Percentiles rank a stretch among this genome's conserved stretches.
These are phyloP conservation scores for Calophaca sinica DNA, from an alignment of 306 rosid species.

Conservation along the genomic window DNA sequence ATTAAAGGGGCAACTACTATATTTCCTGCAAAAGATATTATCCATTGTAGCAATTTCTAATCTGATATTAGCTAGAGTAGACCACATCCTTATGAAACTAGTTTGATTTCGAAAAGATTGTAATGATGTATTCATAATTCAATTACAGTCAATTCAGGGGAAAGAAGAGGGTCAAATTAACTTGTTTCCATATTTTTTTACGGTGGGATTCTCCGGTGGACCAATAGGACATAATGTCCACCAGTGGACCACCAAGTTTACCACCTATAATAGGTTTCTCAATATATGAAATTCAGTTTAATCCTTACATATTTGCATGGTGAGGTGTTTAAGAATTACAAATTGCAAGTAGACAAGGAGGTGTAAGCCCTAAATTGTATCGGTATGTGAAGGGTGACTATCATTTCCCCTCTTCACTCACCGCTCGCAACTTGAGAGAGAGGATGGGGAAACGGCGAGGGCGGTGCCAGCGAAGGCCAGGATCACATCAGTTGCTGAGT, in stretches of 20 bases:
- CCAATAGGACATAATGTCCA: constrained; percentile 10
- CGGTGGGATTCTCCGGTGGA: not conserved
- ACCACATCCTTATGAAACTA: constrained; percentile 21
- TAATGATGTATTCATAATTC: constrained; percentile 25
- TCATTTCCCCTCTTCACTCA: constrained; percentile 6
- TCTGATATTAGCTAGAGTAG: constrained; percentile 23
- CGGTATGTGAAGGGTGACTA: constrained; percentile 21
- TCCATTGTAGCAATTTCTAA: constrained; percentile 22
- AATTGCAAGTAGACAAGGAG: not conserved
- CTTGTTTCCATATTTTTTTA: constrained; percentile 30
- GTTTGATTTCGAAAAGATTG: constrained; percentile 32
- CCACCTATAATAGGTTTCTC: constrained; percentile 12
- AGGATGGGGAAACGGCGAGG: not conserved
- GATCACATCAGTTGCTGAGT: not conserved
- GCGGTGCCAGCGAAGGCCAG: not conserved
- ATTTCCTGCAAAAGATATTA: constrained; percentile 22
- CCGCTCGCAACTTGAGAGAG: not conserved
- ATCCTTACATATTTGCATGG: constrained; percentile 13
- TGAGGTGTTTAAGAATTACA: constrained; percentile 8
- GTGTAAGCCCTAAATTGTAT: not conserved
- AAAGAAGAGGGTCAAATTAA: constrained; percentile 31
- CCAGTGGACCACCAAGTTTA: not conserved
- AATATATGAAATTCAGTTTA: not conserved
- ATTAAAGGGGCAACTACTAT: constrained; percentile 14
- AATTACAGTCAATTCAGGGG: constrained; percentile 18